A percentile compares a stretch with the other conserved stretches of the same genome.
Conservation (phyloP, 2,329 filamentous ascomycete genomes). For the Xylaria sp. region DNA sequence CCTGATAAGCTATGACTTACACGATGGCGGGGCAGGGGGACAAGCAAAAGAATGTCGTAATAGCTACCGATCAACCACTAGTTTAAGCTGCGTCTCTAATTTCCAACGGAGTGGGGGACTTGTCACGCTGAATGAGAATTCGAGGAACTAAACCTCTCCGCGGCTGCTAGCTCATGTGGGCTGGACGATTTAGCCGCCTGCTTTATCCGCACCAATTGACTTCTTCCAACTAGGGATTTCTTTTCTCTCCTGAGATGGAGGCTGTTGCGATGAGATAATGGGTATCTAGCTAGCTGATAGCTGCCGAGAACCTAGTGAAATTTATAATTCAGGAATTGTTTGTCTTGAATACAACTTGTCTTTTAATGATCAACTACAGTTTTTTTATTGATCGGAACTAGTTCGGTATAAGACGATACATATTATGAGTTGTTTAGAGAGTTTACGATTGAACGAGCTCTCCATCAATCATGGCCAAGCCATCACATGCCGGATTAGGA, state of each 20-base stretch:
- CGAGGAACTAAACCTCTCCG: background rate
- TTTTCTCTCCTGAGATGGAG: background rate
- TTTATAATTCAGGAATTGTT: background rate
- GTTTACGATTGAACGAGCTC: background rate
- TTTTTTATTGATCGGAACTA: no score
- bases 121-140: constrained; percentile 5
- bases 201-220: constrained; percentile 37
- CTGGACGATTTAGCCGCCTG: constrained; percentile 30
- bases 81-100: constrained; percentile 19
- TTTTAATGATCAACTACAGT: no score
- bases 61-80: constrained; percentile 16
- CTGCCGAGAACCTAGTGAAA: constrained; percentile 2
- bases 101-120: constrained; percentile 6
- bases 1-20: constrained; percentile 28
- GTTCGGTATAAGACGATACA: background rate
- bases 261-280: background rate
- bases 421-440: background rate
- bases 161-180: constrained; percentile 24
- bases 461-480: background rate
- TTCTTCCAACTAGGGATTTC: constrained; percentile 10
- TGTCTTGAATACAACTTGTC: background rate
- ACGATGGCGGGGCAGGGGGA: constrained; percentile 27
- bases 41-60: constrained; percentile 34
- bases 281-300: background rate
- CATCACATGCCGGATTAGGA: constrained; percentile 23